A percentile compares a stretch with the other conserved stretches of the same genome.
Evolutionary conservation across 2,329 filamentous ascomycete genomes (phyloP).

Genomic region (Aspergillus fumigatiaffinis): DNA sequence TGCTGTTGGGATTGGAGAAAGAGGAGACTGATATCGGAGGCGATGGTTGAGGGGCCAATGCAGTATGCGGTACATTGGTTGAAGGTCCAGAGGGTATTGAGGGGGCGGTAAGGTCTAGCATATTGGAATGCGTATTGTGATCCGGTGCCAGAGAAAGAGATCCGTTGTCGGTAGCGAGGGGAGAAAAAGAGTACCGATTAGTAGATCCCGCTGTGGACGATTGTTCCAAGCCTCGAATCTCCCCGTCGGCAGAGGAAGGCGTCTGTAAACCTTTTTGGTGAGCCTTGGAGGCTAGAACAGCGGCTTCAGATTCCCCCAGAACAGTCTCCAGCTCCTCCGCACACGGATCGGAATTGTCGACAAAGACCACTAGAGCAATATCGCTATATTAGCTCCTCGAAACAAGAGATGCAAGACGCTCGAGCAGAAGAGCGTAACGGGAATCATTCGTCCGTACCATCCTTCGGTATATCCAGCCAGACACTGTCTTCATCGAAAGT

Average conservation of each 20-base stretch:
- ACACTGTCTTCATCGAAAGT: constrained; percentile 58
- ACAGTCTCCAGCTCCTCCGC: constrained; percentile 47
- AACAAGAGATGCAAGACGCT: background rate
- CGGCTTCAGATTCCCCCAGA: constrained; percentile 28
- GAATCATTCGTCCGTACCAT: constrained; percentile 39
- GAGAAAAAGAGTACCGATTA: constrained; percentile 31
- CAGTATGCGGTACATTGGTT: constrained; percentile 30
- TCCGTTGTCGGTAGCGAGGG: constrained; percentile 19
- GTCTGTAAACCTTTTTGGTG: constrained; percentile 29
- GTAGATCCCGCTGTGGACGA: constrained; percentile 50
- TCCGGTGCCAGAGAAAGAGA: constrained; percentile 17
- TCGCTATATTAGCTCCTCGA: constrained; percentile 1
- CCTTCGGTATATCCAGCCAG: constrained; percentile 61
- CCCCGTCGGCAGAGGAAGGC: constrained; percentile 24
- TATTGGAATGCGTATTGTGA: constrained; percentile 15
- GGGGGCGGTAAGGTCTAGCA: constrained; percentile 13
- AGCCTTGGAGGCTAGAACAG: constrained; percentile 23
- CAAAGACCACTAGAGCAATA: constrained; percentile 51
- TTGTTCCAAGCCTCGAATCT: constrained; percentile 52
- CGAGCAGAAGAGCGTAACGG: background rate
- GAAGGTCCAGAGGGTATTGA: constrained; percentile 25
- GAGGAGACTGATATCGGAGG: constrained; percentile 44
- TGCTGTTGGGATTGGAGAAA: constrained; percentile 9
- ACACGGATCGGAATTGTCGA: constrained; percentile 60
- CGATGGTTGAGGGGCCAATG: constrained; percentile 35